Evolutionary conservation across 2,329 filamentous ascomycete species (phyloP), one percentile per base, ranked within the genome.

Genomic region (Alternaria conjuncta): DNA sequence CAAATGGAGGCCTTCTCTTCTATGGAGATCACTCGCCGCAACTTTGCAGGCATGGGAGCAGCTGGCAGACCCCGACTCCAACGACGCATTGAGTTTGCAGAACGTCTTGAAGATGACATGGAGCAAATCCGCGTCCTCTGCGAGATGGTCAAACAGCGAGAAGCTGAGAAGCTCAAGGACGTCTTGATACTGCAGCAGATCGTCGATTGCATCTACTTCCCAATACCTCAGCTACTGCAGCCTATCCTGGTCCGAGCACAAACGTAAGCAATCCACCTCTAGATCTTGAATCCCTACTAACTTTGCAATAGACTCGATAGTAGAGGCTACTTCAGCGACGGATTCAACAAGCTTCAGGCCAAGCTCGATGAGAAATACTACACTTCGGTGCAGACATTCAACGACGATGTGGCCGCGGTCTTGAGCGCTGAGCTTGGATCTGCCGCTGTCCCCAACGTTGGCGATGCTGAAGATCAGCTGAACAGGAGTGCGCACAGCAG

Each of bases 1-100:
- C 94, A 97, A 79, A 92, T 97, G 86, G 95, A 98, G 79, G 93
- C 93, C 0, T 99, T 98, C 79, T 95, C 95, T 7, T 97, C 94
- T 0, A 97, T 97, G 91, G 96, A 99, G 81, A 90, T 99, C 69
- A 97, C 96, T 3, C 88, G 96, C 56, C 91, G 96, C 63, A 95
- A 98, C 80, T 99, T 97, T 80, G 92, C 92, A n/a, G 91, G 92
- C 41, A 97, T 98, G 93, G 96, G 96, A 7, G 89, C 92, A 44
- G 90, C 89, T 50, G 96, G 96, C 58, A 89, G 90, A 73, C 87
- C 91, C 25, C 88, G 93, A 53, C 85, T 99, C 28, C 86, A 90
- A 55, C 87, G 94, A 61, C 90, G 96, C 47, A 94, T 98, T 70
- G 92, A 95, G 66, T 99, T 99, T 78, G 94, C 93, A 8, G 87